Evolutionary conservation across 768 basidiomycete genomes (phyloP), one percentile per base, ranked within the genome.

Genomic region (Mycena albidolilacea): DNA sequence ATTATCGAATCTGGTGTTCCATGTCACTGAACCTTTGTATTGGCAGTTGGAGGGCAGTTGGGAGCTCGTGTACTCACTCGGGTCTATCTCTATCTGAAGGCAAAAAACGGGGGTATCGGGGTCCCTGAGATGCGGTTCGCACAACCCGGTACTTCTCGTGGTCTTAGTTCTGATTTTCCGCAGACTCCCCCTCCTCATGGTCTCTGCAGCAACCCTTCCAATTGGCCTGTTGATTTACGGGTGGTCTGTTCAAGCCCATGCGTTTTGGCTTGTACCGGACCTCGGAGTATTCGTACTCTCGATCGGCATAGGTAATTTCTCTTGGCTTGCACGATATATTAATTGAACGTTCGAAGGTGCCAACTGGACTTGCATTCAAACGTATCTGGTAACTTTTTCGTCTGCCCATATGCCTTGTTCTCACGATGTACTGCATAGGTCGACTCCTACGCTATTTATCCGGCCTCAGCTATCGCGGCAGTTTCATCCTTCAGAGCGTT

Each of bases 361-460:
- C 57, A 82, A 84, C 65, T 83, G 82, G 82, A 82, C 82, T n/a
- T 84, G 84, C 54, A 87, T 90, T 39, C 89, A 90, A 75, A 87
- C 88, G 14, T 92, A 92, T 64, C 80, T 91, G 58, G 87, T 92
- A 60, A 80, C 87, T 69, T 71, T 79, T 84, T 82, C 73, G 81
- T 55, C 37, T 63, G 54, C 43, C 23, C 37, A 10, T 19, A 35
- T 70, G 14, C 14, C 23, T 54, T 73, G 55, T 48, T 55, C 43
- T 43, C 68, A 72, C 77, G 58, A 71, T 69, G 37, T 7, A n/a
- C 61, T 52, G 85, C 87, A 59, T 90, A 96, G 82, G 91, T 96
- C 63, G 94, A 95, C 81, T 93, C 91, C 77, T 96, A 96, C 80
- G 92, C 95, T 14, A 88, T 93, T 50, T 91, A 94, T 77, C 87